Evolutionary conservation across 495 filamentous ascomycete species (phyloP).

Genomic region (Delitschia confertaspora): DNA sequence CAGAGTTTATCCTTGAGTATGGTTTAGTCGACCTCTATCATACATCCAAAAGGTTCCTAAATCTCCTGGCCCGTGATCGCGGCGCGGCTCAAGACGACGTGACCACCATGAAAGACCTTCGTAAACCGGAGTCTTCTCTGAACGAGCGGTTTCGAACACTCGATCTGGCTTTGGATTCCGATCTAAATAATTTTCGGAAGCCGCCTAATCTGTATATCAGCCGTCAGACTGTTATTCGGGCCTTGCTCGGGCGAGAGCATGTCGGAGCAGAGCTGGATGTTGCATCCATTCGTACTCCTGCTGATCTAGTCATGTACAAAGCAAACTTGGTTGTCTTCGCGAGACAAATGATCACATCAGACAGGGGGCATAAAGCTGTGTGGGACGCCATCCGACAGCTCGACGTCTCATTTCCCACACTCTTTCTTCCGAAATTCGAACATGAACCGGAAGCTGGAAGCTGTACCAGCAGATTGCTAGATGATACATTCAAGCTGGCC

Average conservation of each 20-base stretch:
- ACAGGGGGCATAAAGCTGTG: constrained; percentile 9
- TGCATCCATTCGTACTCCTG: constrained; percentile 26
- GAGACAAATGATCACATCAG: constrained; percentile 25
- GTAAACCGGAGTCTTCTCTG: constrained; percentile 29
- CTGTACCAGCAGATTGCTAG: constrained; percentile 28
- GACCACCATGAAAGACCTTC: constrained; percentile 27
- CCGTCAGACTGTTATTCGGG: constrained; percentile 19
- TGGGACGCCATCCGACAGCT: constrained; percentile 24
- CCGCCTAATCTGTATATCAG: constrained; percentile 30
- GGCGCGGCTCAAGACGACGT: constrained; percentile 22
- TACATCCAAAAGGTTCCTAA: constrained; percentile 28
- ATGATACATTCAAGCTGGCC: constrained; percentile 34
- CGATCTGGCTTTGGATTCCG: constrained; percentile 22
- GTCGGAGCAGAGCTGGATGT: constrained; percentile 19
- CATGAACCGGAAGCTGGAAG: not conserved
- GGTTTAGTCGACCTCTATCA: constrained; percentile 31
- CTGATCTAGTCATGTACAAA: constrained; percentile 36
- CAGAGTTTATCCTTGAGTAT: constrained; percentile 30
- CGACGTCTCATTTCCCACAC: constrained; percentile 32
- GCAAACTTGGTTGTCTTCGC: constrained; percentile 40
- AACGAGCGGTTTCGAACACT: constrained; percentile 26
- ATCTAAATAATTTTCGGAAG: constrained; percentile 28
- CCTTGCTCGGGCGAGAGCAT: constrained; percentile 19
- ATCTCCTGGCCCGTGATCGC: constrained; percentile 30
- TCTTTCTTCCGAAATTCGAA: constrained; percentile 29